phyloP scores from a whole-genome alignment of 2,329 filamentous ascomycete species.

The Fusarium tupiense region DNA sequence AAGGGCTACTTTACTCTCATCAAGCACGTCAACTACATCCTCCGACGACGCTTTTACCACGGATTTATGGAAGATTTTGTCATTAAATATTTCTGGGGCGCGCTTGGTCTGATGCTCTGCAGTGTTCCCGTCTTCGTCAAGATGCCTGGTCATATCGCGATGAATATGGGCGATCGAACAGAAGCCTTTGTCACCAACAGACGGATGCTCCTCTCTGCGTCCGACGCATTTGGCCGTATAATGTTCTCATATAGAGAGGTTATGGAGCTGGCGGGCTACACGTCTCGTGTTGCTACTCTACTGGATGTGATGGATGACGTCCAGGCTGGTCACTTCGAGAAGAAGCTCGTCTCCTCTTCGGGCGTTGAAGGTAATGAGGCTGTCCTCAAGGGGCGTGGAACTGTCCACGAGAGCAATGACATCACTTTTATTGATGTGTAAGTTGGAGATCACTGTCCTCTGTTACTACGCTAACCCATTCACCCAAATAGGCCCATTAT shows the following conservation, averaged over 20 bases:
- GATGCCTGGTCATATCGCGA: conserved; percentile 74
- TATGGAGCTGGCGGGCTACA: conserved; percentile 95
- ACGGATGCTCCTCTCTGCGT: conserved; percentile 89
- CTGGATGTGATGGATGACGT: conserved; percentile 96
- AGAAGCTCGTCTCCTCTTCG: conserved; percentile 92
- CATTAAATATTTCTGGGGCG: conserved; percentile 99
- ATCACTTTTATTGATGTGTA: conserved; percentile 87
- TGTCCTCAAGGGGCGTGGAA: conserved; percentile 83
- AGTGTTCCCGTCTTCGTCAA: conserved; percentile 97
- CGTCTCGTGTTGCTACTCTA: conserved; percentile 87
- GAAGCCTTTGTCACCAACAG: conserved; percentile 93
- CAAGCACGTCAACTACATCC: conserved; percentile 97
- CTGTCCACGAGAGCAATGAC: conserved; percentile 81
- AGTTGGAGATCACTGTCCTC: conserved; percentile 42
- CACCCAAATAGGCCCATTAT: conserved; percentile 77
- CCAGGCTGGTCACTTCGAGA: conserved; percentile 89
- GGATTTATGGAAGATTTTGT: conserved; percentile 99
- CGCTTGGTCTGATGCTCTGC: conserved; percentile 88
- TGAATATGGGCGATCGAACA: conserved; percentile 76
- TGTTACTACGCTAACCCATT: conserved; percentile 27
- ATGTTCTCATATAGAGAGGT: conserved; percentile 99
- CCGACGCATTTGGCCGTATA: conserved; percentile 92
- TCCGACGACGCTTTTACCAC: conserved; percentile 91
- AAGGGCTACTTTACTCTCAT: conserved; percentile 99
- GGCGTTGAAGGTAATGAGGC: conserved; percentile 83